These are phyloP conservation scores for Olyra latifolia DNA, from an alignment of 176 grass and related monocot species.

Conservation along the genomic window DNA sequence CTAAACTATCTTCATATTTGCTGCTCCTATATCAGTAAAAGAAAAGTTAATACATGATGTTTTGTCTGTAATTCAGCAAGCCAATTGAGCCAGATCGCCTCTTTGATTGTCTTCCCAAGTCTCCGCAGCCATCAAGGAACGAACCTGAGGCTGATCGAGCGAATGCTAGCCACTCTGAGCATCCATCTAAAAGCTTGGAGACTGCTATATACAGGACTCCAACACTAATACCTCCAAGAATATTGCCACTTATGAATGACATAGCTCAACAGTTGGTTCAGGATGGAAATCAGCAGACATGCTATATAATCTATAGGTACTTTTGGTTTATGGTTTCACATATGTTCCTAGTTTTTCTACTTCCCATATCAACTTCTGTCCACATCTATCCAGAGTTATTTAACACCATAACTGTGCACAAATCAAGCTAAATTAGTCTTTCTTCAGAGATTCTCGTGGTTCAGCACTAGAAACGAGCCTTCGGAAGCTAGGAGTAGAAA, in stretches of 20 bases:
- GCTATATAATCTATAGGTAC: slow-evolving; percentile 45
- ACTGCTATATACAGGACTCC: slow-evolving; percentile 67
- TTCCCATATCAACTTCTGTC: background rate
- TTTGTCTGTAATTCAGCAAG: slow-evolving; percentile 63
- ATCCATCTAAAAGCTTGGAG: slow-evolving; percentile 72
- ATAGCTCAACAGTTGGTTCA: slow-evolving; percentile 93
- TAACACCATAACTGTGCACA: background rate
- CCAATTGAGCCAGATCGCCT: slow-evolving; percentile 80
- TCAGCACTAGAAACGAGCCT: slow-evolving; percentile 76
- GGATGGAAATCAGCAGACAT: slow-evolving; percentile 70
- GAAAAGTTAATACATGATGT: slow-evolving; percentile 8
- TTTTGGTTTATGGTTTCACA: background rate
- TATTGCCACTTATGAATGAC: slow-evolving; percentile 82
- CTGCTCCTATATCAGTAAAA: slow-evolving; percentile 1
- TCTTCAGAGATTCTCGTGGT: slow-evolving; percentile 65
- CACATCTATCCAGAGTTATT: background rate
- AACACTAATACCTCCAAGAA: slow-evolving; percentile 76
- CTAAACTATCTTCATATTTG: background rate
- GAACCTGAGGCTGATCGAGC: slow-evolving; percentile 26
- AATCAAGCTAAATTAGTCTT: slow-evolving; percentile 2
- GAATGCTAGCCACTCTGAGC: slow-evolving; percentile 40
- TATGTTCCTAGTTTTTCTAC: background rate
- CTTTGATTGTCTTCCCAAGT: slow-evolving; percentile 82
- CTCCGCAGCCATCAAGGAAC: slow-evolving; percentile 53
- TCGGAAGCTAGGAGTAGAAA: slow-evolving; percentile 81